Evolutionary conservation across 208 protist species (phyloP).

Genomic region (Histomonas meleagridis): DNA sequence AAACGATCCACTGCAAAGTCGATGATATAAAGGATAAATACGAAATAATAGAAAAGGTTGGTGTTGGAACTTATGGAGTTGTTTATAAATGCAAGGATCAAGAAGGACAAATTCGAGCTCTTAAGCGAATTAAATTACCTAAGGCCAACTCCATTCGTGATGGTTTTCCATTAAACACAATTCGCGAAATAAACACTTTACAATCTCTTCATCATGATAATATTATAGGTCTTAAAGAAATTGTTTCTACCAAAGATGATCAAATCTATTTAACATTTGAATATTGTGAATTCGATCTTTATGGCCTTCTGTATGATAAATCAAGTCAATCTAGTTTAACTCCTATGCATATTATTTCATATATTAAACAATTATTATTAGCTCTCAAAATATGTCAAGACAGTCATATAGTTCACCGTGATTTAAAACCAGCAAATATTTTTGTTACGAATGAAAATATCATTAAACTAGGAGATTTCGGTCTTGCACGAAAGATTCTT

Average conservation of each 20-base stretch:
- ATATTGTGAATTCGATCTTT: conserved; percentile 30
- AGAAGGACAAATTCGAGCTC: background rate
- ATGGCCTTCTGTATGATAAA: background rate
- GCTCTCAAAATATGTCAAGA: background rate
- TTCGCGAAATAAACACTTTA: conserved; percentile 11
- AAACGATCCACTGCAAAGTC: too few relatives aligned
- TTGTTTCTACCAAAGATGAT: background rate
- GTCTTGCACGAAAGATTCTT: background rate
- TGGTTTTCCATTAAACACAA: background rate
- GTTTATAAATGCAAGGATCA: conserved; percentile 22
- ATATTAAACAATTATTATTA: background rate
- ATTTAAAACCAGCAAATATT: conserved; percentile 32
- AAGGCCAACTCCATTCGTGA: conserved; percentile 21
- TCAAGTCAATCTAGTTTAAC: background rate
- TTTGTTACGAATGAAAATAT: background rate
- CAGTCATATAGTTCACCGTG: background rate
- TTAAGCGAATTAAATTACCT: conserved; percentile 35
- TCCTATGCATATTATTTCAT: background rate
- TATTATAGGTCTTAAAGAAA: background rate
- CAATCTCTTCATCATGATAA: background rate
- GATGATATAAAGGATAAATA: too few relatives aligned
- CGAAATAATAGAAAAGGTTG: background rate
- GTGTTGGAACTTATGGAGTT: background rate
- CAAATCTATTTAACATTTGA: background rate
- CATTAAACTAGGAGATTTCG: background rate